These are phyloP conservation scores for Cytospora mali DNA, from an alignment of 2,329 filamentous ascomycete species.

Conservation along the genomic window DNA sequence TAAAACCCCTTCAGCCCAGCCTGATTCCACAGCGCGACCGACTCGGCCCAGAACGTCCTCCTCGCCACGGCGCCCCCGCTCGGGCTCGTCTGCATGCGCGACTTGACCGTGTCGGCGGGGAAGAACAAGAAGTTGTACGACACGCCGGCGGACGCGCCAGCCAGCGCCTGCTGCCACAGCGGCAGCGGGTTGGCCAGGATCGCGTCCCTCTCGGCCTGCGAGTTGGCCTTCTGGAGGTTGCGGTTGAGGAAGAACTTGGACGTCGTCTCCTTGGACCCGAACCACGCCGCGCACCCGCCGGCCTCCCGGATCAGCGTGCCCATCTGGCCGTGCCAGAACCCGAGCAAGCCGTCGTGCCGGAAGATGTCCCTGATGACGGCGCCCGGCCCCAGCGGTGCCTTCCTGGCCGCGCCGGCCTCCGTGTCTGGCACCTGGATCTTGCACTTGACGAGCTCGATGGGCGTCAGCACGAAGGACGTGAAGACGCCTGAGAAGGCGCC, in stretches of 20 bases:
- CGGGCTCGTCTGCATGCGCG: constrained; percentile 89
- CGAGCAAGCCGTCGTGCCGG: constrained; percentile 76
- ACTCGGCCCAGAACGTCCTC: constrained; percentile 73
- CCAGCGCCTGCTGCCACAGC: constrained; percentile 83
- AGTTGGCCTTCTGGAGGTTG: constrained; percentile 48
- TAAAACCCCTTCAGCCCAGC: constrained; percentile 86
- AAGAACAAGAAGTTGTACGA: constrained; percentile 98
- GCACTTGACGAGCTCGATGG: constrained; percentile 97
- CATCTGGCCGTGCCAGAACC: constrained; percentile 94
- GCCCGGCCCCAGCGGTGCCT: constrained; percentile 62
- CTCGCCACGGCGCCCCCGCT: constrained; percentile 58
- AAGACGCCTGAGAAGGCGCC: constrained; percentile 87
- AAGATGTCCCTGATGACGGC: constrained; percentile 79
- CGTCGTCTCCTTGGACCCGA: constrained; percentile 84
- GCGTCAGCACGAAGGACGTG: constrained; percentile 88
- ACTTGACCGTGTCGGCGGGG: constrained; percentile 96
- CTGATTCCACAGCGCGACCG: constrained; percentile 74
- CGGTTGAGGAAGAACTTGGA: constrained; percentile 68
- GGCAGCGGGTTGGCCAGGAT: constrained; percentile 62
- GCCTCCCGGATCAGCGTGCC: constrained; percentile 94
- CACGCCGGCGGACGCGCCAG: constrained; percentile 86
- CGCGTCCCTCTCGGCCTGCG: constrained; percentile 44
- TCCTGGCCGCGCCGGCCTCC: constrained; percentile 42
- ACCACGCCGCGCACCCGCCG: constrained; percentile 93
- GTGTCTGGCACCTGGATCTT: constrained; percentile 82